phyloP scores from a whole-genome alignment of 2,329 filamentous ascomycete species.

The Diaporthe sp. region DNA sequence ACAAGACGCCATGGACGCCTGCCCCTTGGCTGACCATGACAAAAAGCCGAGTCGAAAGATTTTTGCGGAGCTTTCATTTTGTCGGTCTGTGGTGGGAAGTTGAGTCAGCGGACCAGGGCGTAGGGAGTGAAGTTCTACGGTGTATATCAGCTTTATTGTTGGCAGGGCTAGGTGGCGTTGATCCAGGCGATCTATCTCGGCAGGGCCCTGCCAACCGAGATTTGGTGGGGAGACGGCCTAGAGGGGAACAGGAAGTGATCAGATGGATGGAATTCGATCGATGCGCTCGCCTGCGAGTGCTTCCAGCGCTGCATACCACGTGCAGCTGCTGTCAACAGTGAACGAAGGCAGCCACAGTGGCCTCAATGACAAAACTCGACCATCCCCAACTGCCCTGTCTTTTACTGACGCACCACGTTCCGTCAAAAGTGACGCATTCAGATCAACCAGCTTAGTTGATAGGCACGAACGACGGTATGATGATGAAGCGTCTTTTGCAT shows the following conservation, averaged over 20 bases:
- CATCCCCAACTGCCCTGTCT: neutral
- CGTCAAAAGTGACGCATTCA: neutral
- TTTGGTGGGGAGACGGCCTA: conserved; percentile 19
- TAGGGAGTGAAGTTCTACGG: conserved; percentile 3
- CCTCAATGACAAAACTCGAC: neutral
- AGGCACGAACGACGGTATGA: neutral
- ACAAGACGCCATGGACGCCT: neutral
- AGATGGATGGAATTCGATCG: conserved; percentile 4
- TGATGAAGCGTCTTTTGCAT: neutral
- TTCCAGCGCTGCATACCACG: conserved; percentile 5
- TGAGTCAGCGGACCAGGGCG: conserved; percentile 22
- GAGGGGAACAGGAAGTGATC: conserved; percentile 10
- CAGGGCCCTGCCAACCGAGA: conserved; percentile 22
- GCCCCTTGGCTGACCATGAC: neutral
- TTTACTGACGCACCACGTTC: neutral
- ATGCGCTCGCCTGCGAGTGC: conserved; percentile 1
- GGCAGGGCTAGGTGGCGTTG: conserved; percentile 17
- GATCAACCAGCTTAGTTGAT: neutral
- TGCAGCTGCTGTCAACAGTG: conserved; percentile 6
- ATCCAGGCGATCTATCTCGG: conserved; percentile 32
- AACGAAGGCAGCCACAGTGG: neutral
- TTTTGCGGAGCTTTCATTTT: neutral
- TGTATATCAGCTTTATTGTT: conserved; percentile 30
- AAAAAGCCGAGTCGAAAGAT: neutral
- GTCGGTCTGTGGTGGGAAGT: neutral